Conservation (phyloP, 2,329 filamentous ascomycete genomes). For the Aspergillus puulaauensis region DNA sequence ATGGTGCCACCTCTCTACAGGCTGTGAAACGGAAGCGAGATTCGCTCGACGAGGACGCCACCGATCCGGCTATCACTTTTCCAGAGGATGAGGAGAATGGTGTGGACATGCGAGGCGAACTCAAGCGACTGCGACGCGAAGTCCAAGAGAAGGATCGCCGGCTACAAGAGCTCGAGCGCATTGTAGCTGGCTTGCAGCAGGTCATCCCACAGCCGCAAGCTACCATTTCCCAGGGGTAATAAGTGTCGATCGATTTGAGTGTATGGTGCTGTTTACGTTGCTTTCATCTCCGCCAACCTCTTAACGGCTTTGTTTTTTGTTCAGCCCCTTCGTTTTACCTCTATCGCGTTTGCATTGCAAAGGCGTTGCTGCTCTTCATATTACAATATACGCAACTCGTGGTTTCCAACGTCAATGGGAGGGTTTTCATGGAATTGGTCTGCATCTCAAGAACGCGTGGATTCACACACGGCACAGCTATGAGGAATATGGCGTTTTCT, state of each 20-base stretch:
- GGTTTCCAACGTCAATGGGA: conserved; percentile 20
- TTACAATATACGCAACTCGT: conserved; percentile 22
- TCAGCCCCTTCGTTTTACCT: conserved; percentile 5
- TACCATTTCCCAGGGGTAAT: conserved; percentile 18
- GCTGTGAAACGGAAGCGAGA: conserved; percentile 38
- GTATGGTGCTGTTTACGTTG: background rate
- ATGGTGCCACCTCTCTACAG: conserved; percentile 31
- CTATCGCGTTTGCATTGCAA: conserved; percentile 30
- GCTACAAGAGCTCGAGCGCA: conserved; percentile 42
- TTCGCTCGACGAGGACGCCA: conserved; percentile 27
- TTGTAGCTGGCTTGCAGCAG: conserved; percentile 38
- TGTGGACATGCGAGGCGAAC: conserved; percentile 57
- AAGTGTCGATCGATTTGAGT: background rate
- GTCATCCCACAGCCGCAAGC: conserved; percentile 37
- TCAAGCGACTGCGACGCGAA: conserved; percentile 66
- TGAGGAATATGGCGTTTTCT: conserved; percentile 35
- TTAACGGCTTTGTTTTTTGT: conserved; percentile 8
- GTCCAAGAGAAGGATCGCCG: conserved; percentile 57
- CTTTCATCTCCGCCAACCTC: background rate
- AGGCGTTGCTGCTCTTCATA: conserved; percentile 27
- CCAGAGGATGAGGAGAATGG: conserved; percentile 44
- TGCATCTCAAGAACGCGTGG: conserved; percentile 23
- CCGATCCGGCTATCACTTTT: conserved; percentile 18
- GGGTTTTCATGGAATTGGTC: conserved; percentile 24
- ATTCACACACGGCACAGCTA: conserved; percentile 17